Percentiles rank a stretch among this genome's conserved stretches.
Evolutionary conservation across 768 basidiomycete genomes (phyloP).

Genomic region (Jaapia argillacea): DNA sequence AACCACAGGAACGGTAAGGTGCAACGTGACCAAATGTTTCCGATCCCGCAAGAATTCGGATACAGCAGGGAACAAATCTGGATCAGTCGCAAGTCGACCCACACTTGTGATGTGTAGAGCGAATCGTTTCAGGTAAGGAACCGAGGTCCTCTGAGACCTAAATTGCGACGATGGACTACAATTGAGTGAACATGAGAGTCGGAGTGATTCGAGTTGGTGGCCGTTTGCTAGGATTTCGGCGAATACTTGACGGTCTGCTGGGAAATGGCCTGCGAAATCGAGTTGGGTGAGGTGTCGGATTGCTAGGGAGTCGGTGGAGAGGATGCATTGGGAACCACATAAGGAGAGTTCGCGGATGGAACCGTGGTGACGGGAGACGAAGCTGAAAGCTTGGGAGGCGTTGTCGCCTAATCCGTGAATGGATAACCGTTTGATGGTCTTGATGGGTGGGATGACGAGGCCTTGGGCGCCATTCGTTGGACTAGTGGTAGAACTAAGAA

Average conservation of each 20-base stretch:
- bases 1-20: conserved; percentile 30
- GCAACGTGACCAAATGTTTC: conserved; percentile 38
- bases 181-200: conserved; percentile 44
- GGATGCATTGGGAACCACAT: conserved; percentile 12
- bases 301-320: not conserved
- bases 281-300: conserved; percentile 42
- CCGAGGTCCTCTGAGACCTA: conserved; percentile 25
- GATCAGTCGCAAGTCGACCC: conserved; percentile 35
- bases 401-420: conserved; percentile 6
- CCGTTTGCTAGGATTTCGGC: conserved; percentile 52
- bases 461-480: conserved; percentile 32
- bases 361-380: conserved; percentile 7
- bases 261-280: conserved; percentile 41
- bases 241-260: conserved; percentile 37
- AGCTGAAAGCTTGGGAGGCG: conserved; percentile 12
- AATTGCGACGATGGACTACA: conserved; percentile 42
- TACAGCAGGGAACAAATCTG: conserved; percentile 60
- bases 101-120: conserved; percentile 38
- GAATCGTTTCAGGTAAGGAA: conserved; percentile 62
- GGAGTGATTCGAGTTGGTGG: conserved; percentile 52
- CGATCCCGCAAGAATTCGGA: conserved; percentile 56
- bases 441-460: conserved; percentile 37
- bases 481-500: conserved; percentile 7
- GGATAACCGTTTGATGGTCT: conserved; percentile 9
- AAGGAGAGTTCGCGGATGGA: conserved; percentile 16